phyloP scores from a whole-genome alignment of 2,329 filamentous ascomycete species.

The Ophiostoma perfectum region DNA sequence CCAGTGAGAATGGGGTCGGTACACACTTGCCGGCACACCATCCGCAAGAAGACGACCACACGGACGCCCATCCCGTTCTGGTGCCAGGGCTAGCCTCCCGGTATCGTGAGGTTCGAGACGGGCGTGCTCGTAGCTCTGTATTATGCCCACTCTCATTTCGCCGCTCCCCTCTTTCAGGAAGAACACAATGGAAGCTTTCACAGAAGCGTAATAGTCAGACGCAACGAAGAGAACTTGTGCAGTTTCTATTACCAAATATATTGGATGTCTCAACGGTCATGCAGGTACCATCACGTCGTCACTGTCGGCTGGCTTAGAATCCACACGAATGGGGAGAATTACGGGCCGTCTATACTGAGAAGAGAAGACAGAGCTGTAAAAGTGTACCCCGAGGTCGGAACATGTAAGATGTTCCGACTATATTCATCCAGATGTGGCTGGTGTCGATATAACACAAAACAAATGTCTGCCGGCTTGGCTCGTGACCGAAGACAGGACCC shows the following conservation, averaged over 20 bases:
- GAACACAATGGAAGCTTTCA: not conserved
- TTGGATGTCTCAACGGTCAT: not conserved
- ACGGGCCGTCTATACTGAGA: not conserved
- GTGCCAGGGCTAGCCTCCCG: not conserved
- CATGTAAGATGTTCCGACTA: not conserved
- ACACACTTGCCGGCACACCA: not conserved
- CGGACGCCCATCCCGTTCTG: not conserved
- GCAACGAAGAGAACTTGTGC: not conserved
- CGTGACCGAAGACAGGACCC: too few species aligned
- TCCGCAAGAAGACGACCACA: not conserved
- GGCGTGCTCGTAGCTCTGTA: too few species aligned
- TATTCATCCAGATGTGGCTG: not conserved
- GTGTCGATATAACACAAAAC: not conserved
- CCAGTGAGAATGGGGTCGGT: not conserved
- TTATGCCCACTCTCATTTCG: not conserved
- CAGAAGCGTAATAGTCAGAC: not conserved
- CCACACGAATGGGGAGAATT: not conserved
- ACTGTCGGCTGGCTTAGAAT: not conserved
- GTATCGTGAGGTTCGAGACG: not conserved
- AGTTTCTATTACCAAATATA: not conserved
- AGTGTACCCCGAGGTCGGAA: not conserved
- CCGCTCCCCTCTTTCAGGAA: not conserved
- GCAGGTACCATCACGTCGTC: not conserved
- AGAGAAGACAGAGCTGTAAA: not conserved
- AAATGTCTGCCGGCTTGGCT: not conserved